Evolutionary conservation across 2,329 filamentous ascomycete species (phyloP), one percentile per base, ranked within the genome.

Genomic region (Ophiostoma sp.): DNA sequence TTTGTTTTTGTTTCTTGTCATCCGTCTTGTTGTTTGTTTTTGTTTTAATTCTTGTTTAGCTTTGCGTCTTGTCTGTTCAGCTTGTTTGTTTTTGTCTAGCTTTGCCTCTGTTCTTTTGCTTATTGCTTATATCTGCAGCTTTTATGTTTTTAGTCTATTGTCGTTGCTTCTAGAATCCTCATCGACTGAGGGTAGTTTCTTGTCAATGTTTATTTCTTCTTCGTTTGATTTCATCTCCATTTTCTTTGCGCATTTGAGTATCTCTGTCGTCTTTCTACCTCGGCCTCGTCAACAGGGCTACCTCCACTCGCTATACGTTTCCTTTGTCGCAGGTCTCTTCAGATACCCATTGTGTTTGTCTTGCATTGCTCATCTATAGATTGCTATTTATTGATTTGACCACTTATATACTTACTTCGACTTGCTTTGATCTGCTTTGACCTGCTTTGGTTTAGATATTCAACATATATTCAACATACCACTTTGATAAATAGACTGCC

Each of bases 271-370:
- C 10, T 57, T 23, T 23, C 48, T 11, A 13, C 23, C 44, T 48
- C 44, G 27, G 52, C 52, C 52, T 57, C 52, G 11, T 27, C 52
- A 13, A 27, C n/a, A 31, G 27, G 52, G 52, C 52, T 31, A 57
- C 52, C 5, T 52, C 13, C 31, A 15, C 39, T 48, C 39, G 39
- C 13, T 54, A 15, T 48, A 48, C 41, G 23, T 48, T 36, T 48
- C 66, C 41, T 67, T 67, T 48, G 66, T 52, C 65, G 48, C 31
- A 20, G 15, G 52, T 57, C 52, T 57, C 52, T 57, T 27, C 52
- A 23, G 52, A 57, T 57, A 57, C 52, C 52, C 52, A 13, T 57
- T 57, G 23, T 13, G 27, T 57, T 27, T 13, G 8, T 8, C 10
- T 27, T 31, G 17, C 52, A 57, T 4, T 27, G 52, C 52, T 57